These are phyloP conservation scores for Coprinellus micaceus DNA, from an alignment of 768 basidiomycete genomes.

Conservation along the genomic window DNA sequence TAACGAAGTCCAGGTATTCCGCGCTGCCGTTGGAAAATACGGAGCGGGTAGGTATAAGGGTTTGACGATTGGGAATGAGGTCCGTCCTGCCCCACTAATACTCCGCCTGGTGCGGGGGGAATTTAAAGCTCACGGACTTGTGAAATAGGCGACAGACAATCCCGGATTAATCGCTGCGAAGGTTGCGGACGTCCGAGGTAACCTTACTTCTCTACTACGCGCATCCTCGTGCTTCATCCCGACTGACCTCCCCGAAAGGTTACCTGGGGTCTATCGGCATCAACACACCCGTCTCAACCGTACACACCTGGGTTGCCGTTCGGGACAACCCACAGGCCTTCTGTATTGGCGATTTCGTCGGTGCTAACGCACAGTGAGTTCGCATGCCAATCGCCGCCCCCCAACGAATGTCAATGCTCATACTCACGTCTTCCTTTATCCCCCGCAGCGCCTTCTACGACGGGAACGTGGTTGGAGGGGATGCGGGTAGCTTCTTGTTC, in stretches of 20 bases:
- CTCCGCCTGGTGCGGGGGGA: no score
- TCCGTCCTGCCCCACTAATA: no score
- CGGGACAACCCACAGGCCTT: constrained; percentile 27
- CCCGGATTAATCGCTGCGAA: constrained; percentile 32
- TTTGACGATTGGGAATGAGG: no score
- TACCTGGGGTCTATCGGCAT: constrained; percentile 31
- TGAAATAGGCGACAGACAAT: constrained; percentile 31
- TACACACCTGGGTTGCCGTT: constrained; percentile 35
- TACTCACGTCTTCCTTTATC: no score
- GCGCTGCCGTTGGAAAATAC: constrained; percentile 27
- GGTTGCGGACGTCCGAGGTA: constrained; percentile 34
- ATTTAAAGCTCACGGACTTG: no score
- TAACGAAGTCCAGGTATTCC: constrained; percentile 33
- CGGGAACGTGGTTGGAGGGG: constrained; percentile 23
- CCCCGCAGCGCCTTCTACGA: constrained; percentile 39
- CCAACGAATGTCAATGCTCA: no score
- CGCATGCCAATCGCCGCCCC: no score
- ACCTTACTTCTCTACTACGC: neutral
- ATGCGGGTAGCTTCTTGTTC: constrained; percentile 36
- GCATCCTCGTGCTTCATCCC: neutral
- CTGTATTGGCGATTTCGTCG: constrained; percentile 35
- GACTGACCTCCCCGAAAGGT: constrained; percentile 20
- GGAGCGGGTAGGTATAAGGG: constrained; percentile 27
- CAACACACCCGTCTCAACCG: constrained; percentile 33
- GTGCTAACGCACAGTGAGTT: constrained; percentile 39